Evolutionary conservation across 441 rosid species (phyloP), one percentile per base, ranked within the genome.

Genomic region (Gossypium gossypioides): DNA sequence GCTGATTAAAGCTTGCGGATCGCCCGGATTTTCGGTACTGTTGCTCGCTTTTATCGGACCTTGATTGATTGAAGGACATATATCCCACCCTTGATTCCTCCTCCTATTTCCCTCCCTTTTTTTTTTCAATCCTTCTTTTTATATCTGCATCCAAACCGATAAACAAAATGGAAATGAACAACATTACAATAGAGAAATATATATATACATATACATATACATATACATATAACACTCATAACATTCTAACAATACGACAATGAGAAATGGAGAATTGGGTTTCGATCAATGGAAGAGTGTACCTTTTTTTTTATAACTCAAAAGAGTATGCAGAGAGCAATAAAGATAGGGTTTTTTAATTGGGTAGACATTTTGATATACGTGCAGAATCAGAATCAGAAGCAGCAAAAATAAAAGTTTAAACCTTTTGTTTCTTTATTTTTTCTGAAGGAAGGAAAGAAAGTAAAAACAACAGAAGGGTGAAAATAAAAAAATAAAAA

Each of bases 31-130:
- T 86, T 57, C 91, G 87, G 68, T 78, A 79, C 71, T 89, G 97
- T 58, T 80, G 37, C 69, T 87, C 96, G 89, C 78, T 86, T 88
- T 87, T 87, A 42, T 91, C 97, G 74, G 93, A 61, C 91, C 97
- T 81, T 67, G 96, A 68, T 88, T 91, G 99, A 87, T 93, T 90
- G 96, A 84, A 85, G 90, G 99, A 93, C 99, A 96, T 96, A 96
- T 96, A 85, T 87, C 75, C 87, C 34, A 76, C 32, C 15, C 32
- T 57, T 24, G 61, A 22, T 24, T 72, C 75, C 79, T 71, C 72
- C 78, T 72, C 59, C 72, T 27, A 16, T 32, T 48, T 50, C 56
- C 29, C 50, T 60, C 50, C 40, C 19, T 16, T 48, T 29, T 19
- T 37, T 32, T 37, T 34, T 19, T 44, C n/a, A 27, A 6, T 16